phyloP scores from a whole-genome alignment of 495 filamentous ascomycete genomes.

The Penicillium cataractarum region DNA sequence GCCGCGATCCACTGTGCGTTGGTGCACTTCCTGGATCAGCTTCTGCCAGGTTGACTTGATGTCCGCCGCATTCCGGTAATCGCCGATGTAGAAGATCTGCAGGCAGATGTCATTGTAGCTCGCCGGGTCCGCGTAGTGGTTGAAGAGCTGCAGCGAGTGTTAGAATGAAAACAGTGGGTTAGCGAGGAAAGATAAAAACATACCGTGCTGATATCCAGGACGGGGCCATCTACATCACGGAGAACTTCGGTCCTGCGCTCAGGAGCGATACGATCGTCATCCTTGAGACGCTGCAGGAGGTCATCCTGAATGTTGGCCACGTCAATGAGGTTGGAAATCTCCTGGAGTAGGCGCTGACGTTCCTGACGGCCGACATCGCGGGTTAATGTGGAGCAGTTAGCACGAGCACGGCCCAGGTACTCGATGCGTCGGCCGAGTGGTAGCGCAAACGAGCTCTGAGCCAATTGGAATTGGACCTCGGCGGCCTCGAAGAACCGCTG shows the following conservation, averaged over 20 bases:
- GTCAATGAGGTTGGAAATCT: constrained; percentile 84
- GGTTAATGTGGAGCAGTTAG: constrained; percentile 78
- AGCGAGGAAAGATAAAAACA: constrained; percentile 33
- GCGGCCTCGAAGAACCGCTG: constrained; percentile 83
- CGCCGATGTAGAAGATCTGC: constrained; percentile 83
- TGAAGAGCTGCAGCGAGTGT: constrained; percentile 69
- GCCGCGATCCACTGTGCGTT: constrained; percentile 56
- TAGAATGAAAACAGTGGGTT: background rate
- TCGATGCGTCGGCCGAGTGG: constrained; percentile 79
- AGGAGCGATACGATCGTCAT: constrained; percentile 65
- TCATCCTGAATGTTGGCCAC: constrained; percentile 95
- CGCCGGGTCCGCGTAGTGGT: constrained; percentile 83
- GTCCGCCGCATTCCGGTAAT: constrained; percentile 81
- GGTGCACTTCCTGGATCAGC: constrained; percentile 71
- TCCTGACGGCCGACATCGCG: constrained; percentile 71
- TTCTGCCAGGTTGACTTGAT: constrained; percentile 83
- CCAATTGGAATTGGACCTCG: constrained; percentile 79
- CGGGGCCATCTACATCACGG: constrained; percentile 68
- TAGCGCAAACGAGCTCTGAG: constrained; percentile 76
- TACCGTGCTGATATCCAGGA: constrained; percentile 75
- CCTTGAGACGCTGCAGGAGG: constrained; percentile 75
- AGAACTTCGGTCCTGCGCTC: constrained; percentile 65
- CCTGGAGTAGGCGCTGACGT: constrained; percentile 76
- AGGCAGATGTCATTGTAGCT: constrained; percentile 92
- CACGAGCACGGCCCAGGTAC: constrained; percentile 84